Conservation (phyloP, 352 stramenopile species). For the Pythium aristosporum region DNA sequence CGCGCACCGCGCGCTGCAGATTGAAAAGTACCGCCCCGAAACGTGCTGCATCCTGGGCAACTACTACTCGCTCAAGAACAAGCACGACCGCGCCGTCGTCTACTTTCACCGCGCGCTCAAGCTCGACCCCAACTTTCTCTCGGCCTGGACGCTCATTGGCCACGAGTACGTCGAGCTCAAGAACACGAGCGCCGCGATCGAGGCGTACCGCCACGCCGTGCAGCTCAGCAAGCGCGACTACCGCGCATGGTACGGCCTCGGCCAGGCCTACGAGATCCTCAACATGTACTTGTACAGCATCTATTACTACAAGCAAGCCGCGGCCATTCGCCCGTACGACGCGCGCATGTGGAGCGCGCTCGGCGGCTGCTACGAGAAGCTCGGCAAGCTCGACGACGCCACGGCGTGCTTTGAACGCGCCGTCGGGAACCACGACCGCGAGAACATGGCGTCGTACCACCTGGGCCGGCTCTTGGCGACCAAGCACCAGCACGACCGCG, state of each 20-base stretch:
- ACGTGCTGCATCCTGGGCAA: constrained; percentile 97
- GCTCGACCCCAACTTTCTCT: constrained; percentile 94
- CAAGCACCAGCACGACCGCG: constrained; percentile 51
- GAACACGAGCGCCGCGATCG: constrained; percentile 96
- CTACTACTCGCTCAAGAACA: constrained; percentile 88
- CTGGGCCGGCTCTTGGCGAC: constrained; percentile 56
- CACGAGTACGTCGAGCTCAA: constrained; percentile 99
- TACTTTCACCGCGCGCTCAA: constrained; percentile 97
- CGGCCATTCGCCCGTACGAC: constrained; percentile 94
- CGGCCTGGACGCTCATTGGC: constrained; percentile 97
- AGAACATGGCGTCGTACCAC: constrained; percentile 73
- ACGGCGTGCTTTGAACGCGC: constrained; percentile 75
- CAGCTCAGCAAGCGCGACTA: constrained; percentile 95
- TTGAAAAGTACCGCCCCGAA: constrained; percentile 98
- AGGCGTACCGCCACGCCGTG: constrained; percentile 93
- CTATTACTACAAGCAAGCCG: constrained; percentile 98
- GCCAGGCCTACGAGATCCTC: constrained; percentile 98
- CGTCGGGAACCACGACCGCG: constrained; percentile 72
- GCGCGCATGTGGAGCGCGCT: constrained; percentile 98
- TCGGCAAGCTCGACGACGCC: constrained; percentile 66
- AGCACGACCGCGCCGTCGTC: constrained; percentile 96
- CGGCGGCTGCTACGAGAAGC: constrained; percentile 82
- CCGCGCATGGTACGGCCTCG: constrained; percentile 97
- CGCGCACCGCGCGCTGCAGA: constrained; percentile 88
- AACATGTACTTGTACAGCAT: constrained; percentile 98